Conservation (phyloP, 208 protist species). For the Trypanosoma avium region DNA sequence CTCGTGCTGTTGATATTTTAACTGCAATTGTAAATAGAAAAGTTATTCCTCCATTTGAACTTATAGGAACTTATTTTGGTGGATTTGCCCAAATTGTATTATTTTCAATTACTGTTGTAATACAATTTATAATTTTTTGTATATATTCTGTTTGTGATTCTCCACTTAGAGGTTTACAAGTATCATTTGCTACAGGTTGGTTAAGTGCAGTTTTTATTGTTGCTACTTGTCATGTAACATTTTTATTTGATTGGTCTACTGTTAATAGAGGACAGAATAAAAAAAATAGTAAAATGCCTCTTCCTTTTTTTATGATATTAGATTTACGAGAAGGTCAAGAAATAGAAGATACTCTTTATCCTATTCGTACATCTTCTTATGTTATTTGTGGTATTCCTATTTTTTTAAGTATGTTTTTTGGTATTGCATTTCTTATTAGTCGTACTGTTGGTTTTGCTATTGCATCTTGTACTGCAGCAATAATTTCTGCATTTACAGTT, state of each 20-base stretch:
- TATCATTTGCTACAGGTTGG: conserved; percentile 64
- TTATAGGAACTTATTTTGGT: conserved; percentile 35
- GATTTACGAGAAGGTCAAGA: conserved; percentile 27
- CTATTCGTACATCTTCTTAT: conserved; percentile 46
- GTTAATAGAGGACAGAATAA: not conserved
- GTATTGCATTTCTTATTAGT: conserved; percentile 71
- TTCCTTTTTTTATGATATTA: conserved; percentile 56
- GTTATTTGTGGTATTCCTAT: conserved; percentile 58
- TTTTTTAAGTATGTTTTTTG: conserved; percentile 55
- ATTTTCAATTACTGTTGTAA: conserved; percentile 34
- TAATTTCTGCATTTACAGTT: conserved; percentile 49
- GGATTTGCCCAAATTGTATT: conserved; percentile 39
- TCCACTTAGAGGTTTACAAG: conserved; percentile 45
- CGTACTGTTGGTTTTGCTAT: conserved; percentile 47
- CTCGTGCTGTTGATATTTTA: conserved; percentile 46
- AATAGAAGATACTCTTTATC: conserved; percentile 16
- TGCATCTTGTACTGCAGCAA: conserved; percentile 18
- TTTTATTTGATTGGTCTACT: conserved; percentile 47
- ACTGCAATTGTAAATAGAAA: conserved; percentile 31
- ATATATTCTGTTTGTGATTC: conserved; percentile 37
- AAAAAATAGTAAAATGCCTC: not conserved
- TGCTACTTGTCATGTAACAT: conserved; percentile 49
- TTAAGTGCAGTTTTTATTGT: conserved; percentile 45
- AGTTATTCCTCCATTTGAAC: conserved; percentile 57
- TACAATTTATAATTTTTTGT: conserved; percentile 62